Base-by-base conservation (phyloP, 768 basidiomycete genomes). In the Pholiota molesta region DNA sequence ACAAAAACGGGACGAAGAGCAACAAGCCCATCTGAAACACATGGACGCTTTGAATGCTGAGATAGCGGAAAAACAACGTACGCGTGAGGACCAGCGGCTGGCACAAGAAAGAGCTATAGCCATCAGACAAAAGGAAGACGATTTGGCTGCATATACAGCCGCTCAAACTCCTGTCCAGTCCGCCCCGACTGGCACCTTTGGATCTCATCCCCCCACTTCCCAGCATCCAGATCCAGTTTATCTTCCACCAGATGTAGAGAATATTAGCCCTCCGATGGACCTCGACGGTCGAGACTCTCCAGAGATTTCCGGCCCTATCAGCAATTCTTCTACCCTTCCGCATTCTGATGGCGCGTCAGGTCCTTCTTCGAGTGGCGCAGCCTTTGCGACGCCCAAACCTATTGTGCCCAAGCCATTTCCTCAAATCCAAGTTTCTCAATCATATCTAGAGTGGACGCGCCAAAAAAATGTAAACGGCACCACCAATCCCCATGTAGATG, bases 401-500 rank as follows among this genome's bases (percentile, higher is more conserved):
- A 42, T 14, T 47, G 54, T 19, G 8, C 54, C 55, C 33, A 58
- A 51, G 21, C 57, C 57, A 14, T 58, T 58, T 42, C 62, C 61
- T 17, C 45, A 26, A 31, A 49, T 65, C 16, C 9, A 58, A 33
- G 62, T 59, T 10, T 83, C 83, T 0, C 65, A 72, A 13, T 76
- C 83, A 0, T 71, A 80, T 69, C 63, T 69, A 0, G 81, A 83
- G 55, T 91, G 90, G 89, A 72, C 82, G 59, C 73, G 81, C 10
- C 83, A 84, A 69, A 91, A 91, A 71, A 71, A 70, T 3, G 58
- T 83, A 0, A 81, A 86, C 21, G 87, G 88, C 3, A 82, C 72
- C 1, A 72, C 66, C 23, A 87, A 86, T 60, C 68, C 70, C 5
- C 74, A 81, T n/a, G 82, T 91, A 23, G 89, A 91, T 64, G 75